Base-by-base conservation (phyloP, 2,329 filamentous ascomycete species). In the Pseudopithomyces maydicus region DNA sequence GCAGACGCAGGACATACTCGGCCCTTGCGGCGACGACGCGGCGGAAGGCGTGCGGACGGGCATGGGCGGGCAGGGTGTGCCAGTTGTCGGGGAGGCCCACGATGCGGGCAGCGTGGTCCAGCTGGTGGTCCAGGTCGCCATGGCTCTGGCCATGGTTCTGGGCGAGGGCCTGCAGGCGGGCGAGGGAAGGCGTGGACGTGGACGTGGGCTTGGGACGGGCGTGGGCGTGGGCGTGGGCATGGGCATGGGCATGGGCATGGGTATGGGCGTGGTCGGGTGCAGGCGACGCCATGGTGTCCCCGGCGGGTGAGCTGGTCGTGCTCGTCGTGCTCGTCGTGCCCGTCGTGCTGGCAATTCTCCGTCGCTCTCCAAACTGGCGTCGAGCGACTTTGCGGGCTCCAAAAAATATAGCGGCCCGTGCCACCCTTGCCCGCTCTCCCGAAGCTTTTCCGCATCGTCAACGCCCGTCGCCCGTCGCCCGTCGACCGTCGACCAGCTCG, bases 1-100 rank as follows among this genome's bases (percentile, higher is more conserved):
- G 74, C 88, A 88, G 90, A 67, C 84, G 82, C 55, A 89, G 70
- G 14, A 88, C 80, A 86, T 87, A 90, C 78, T 90, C 86, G 66
- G 86, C 84, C 67, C 84, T 60, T 23, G 74, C 67, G 38, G 63
- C 60, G 19, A 71, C 67, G 10, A 72, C 53, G 10, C 49, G 48
- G 32, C 57, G 59, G 32, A 60, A 53, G 39, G 62, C 44, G 0
- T 45, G 36, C 5, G 51, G 43, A 19, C 66, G 63, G 10, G 36
- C 22, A 1, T 58, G 52, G 11, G 63, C 61, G 33, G 47, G 17
- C 23, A 64, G 50, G 6, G 29, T 50, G 46, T 58, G 67, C 75
- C 67, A 74, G 17, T 62, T 52, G 36, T 68, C 59, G 15, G 74
- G 72, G 36, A 77, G 69, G 45, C 74, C 72, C 72, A 77, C 65